These are phyloP conservation scores for Backusella liffmaniae DNA, from an alignment of 192 early-diverging fungal genomes.

Conservation along the genomic window DNA sequence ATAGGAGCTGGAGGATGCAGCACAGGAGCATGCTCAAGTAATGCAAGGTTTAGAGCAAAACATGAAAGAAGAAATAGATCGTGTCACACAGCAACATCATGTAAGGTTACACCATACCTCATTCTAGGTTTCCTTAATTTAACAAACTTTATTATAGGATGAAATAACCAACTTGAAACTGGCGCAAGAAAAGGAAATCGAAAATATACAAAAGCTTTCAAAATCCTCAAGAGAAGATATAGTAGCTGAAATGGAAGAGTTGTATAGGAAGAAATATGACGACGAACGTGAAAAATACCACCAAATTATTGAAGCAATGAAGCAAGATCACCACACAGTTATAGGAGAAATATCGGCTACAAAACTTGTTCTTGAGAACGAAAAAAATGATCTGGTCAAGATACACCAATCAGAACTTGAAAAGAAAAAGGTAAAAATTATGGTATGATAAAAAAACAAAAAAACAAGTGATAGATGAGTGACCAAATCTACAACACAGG, in stretches of 20 bases:
- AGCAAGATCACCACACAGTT: not conserved
- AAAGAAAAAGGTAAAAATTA: not conserved
- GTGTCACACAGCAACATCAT: not conserved
- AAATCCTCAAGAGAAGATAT: not conserved
- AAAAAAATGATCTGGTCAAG: not conserved
- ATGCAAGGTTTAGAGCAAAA: slow-evolving; percentile 3
- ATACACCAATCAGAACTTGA: not conserved
- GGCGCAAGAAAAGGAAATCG: not conserved
- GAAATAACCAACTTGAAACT: not conserved
- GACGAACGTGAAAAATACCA: not conserved
- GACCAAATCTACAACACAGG: not conserved
- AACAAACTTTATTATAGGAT: slow-evolving; percentile 1
- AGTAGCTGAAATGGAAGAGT: not conserved
- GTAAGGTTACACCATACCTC: slow-evolving; percentile 3
- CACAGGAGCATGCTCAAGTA: slow-evolving; percentile 1
- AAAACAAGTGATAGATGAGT: not conserved
- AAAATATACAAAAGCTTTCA: not conserved
- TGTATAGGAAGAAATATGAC: not conserved
- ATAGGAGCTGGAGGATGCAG: slow-evolving; percentile 8
- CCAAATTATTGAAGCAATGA: not conserved
- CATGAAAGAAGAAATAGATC: not conserved
- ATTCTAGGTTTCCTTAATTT: not conserved
- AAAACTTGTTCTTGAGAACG: not conserved
- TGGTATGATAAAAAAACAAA: not conserved
- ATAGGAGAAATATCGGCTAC: not conserved